Conservation (phyloP, 352 stramenopile species). For the Globisporangium perplexum region DNA sequence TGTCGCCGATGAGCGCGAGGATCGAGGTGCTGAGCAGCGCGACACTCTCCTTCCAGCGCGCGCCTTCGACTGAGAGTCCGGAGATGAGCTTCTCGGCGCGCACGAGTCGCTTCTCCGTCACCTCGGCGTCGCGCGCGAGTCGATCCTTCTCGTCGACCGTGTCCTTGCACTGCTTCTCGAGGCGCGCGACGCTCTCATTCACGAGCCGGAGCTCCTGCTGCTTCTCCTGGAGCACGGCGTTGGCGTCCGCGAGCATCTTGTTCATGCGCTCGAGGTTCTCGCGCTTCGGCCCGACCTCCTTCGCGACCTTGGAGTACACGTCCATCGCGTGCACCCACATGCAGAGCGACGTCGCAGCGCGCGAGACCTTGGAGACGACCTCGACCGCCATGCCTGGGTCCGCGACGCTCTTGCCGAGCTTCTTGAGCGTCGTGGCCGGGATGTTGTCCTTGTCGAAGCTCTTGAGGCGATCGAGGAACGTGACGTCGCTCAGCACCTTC, state of each 20-base stretch:
- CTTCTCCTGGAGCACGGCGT: conserved; percentile 82
- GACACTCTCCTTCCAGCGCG: conserved; percentile 91
- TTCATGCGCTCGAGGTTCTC: conserved; percentile 91
- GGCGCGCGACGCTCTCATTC: conserved; percentile 85
- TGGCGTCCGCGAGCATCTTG: conserved; percentile 83
- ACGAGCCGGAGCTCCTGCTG: conserved; percentile 85
- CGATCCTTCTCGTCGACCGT: conserved; percentile 90
- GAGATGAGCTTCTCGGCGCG: conserved; percentile 91
- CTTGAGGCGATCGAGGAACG: conserved; percentile 90
- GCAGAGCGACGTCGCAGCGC: conserved; percentile 88
- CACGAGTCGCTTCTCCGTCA: conserved; percentile 86
- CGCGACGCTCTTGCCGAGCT: conserved; percentile 77
- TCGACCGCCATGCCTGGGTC: conserved; percentile 88
- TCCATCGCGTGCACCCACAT: conserved; percentile 94
- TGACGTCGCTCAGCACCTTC: conserved; percentile 84
- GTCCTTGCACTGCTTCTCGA: conserved; percentile 89
- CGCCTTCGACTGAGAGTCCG: conserved; percentile 86
- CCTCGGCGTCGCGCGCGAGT: conserved; percentile 79
- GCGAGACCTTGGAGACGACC: conserved; percentile 90
- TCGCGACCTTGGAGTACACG: conserved; percentile 93
- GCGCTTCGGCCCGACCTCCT: conserved; percentile 92
- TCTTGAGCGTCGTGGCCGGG: conserved; percentile 78
- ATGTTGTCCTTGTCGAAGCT: conserved; percentile 96
- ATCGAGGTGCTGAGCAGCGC: conserved; percentile 72
- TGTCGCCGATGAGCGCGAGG: conserved; percentile 86